Evolutionary conservation across 805 yeast genomes (phyloP), one percentile per base, ranked within the genome.

Genomic region (Cyberlindnera galapagoensis): DNA sequence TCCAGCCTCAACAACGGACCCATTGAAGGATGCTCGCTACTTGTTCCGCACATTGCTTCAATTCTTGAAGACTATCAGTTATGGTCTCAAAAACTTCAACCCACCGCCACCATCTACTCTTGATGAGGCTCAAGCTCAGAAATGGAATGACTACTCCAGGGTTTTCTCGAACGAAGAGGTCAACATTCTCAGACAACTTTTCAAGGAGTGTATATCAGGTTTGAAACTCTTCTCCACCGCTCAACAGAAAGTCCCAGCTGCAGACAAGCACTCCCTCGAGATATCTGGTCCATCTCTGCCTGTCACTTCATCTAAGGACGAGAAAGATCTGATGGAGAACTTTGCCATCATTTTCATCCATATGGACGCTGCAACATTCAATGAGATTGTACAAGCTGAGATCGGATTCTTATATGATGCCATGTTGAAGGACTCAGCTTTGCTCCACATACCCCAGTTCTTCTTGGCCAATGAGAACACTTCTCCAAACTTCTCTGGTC

Each of bases 401-500:
- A 65, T 90, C 35, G 83, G 79, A 15, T 76, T 73, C 46, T 63
- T 88, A 56, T 86, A 84, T 48, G 77, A 81, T 10, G 71, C 84
- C 3, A 82, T 86, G 76, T 61, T 87, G 33, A 71, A 76, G 15
- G 92, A 90, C 54, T 81, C 94, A 2, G 88, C 95, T 0, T 59
- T 90, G 31, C 63, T 94, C 14, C 95, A 90, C 49, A 74, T 92
- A 35, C 95, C 97, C 0, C 97, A 94, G 57, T 84, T 87, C 51
- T 87, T 92, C 56, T 63, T 90, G 40, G 95, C 97, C 1, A 86
- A 86, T 48, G 98, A 92, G 53, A 74, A 84, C n/a, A 86, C 96
- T 0, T 83, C 96, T 0, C 84, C 95, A 12, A 87, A 87, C 49
- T 90, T 87, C 49, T 82, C 92, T 1, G 90, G 95, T 7, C 71